Base-by-base conservation (phyloP, 163 green algal species). In the Chloromonas sp. region DNA sequence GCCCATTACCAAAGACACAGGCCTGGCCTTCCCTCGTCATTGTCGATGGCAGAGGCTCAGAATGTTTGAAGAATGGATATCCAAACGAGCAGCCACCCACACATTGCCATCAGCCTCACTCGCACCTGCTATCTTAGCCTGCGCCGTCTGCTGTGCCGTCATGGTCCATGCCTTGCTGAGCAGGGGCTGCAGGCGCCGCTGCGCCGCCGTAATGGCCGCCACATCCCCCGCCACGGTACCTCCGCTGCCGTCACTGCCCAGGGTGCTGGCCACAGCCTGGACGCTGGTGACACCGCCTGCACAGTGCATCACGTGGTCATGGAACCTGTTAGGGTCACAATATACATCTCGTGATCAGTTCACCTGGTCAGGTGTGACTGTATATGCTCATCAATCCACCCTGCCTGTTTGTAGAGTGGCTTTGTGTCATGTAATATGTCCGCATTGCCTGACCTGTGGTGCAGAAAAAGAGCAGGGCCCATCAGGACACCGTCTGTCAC, bases 121-220 rank as follows among this genome's bases (percentile, higher is more conserved):
- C 66, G 66, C 66, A 74, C 66, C 66, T 74, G 66, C 5, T 11
- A 74, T 5, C 66, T 74, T 74, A 11, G 5, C 66, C 66, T 15
- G 66, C 66, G 66, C 11, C 5, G 66, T 11, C 5, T 74, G 66
- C 66, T 81, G n/a, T 57, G 15, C 77, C 2, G 14, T 3, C 77
- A 81, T 36, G 78, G 84, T 66, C 5, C 81, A 79, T 5, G 85
- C 82, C 58, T 71, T 76, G 66, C 82, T 79, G n/a, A 88, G 71
- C 70, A 86, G 82, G 36, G 79, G 66, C 82, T 88, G 78, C 85
- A 88, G 70, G n/a, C 61, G 58, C 70, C 83, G 61, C 60, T 70
- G 81, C 57, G 77, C 77, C 77, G n/a, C 14, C 1, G n/a, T 57
- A 60, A 81, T 81, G 77, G 77, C 77, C 57, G 77, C 77, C 77